phyloP scores from a whole-genome alignment of 208 protist species.

The Herpetomonas tarakana region DNA sequence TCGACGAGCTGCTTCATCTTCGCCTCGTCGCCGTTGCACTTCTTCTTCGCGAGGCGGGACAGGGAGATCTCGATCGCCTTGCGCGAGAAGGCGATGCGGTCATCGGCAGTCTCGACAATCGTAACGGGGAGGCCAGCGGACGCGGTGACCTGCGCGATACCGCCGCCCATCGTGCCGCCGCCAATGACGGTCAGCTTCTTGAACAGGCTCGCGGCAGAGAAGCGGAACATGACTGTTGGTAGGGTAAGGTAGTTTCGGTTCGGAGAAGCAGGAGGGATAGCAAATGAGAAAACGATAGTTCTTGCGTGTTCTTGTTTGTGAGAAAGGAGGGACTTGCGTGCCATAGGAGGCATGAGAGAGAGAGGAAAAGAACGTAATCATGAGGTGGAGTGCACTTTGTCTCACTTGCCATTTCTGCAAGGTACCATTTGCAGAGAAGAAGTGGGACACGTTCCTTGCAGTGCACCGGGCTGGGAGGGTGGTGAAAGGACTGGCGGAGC shows the following conservation, averaged over 20 bases:
- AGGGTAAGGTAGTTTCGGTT: not conserved
- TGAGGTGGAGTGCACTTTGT: too few species aligned
- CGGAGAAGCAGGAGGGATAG: too few species aligned
- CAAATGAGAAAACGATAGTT: too few species aligned
- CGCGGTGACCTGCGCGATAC: slow-evolving; percentile 54
- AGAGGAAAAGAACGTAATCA: too few species aligned
- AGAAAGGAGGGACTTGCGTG: too few species aligned
- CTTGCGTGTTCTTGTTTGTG: too few species aligned
- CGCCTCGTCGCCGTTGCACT: slow-evolving; percentile 27
- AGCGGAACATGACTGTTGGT: slow-evolving; percentile 13
- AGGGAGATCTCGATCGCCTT: slow-evolving; percentile 39
- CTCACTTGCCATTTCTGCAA: too few species aligned
- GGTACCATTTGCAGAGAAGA: too few species aligned
- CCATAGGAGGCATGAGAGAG: too few species aligned
- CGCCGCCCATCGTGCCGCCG: slow-evolving; percentile 71
- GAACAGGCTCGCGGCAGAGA: slow-evolving; percentile 12
- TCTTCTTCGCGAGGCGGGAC: slow-evolving; percentile 44
- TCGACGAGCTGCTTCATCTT: slow-evolving; percentile 25
- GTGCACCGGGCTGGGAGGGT: too few species aligned
- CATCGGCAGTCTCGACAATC: slow-evolving; percentile 28
- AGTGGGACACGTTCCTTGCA: too few species aligned
- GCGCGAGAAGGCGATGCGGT: slow-evolving; percentile 30
- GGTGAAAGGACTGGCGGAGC: too few species aligned
- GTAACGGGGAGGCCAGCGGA: slow-evolving; percentile 17
- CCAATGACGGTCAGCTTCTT: slow-evolving; percentile 48